Percentiles rank a stretch among this genome's conserved stretches.
These are phyloP conservation scores for Sinapis alba DNA, from an alignment of 441 rosid species.

Conservation along the genomic window DNA sequence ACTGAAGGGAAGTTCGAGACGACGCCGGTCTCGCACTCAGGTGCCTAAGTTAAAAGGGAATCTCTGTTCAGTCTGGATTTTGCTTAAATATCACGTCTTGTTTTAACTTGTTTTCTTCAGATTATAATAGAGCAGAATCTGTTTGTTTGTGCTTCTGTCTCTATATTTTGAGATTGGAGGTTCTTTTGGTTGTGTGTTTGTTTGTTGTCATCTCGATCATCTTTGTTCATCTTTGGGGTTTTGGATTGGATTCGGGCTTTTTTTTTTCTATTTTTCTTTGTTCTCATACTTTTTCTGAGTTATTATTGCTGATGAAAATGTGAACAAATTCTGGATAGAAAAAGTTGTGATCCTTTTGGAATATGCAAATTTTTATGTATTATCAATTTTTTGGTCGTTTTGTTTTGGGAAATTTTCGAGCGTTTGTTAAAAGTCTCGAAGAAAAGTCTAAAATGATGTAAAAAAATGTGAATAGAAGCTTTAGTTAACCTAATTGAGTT, in stretches of 20 bases:
- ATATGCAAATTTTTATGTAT: not conserved
- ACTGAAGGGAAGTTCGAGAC: slow-evolving; percentile 81
- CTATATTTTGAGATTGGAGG: slow-evolving; percentile 25
- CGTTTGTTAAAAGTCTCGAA: not conserved
- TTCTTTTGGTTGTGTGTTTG: slow-evolving; percentile 13
- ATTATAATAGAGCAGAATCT: slow-evolving; percentile 23
- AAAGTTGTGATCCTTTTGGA: slow-evolving; percentile 21
- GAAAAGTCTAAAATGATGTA: not conserved
- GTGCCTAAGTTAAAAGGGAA: slow-evolving; percentile 49
- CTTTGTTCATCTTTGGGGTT: slow-evolving; percentile 10
- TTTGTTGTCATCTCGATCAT: slow-evolving; percentile 2
- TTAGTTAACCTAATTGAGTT: slow-evolving; percentile 5
- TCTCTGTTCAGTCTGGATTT: slow-evolving; percentile 1
- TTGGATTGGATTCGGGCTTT: slow-evolving; percentile 9
- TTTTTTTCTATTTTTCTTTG: not conserved
- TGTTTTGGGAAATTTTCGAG: slow-evolving; percentile 8
- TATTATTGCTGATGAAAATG: slow-evolving; percentile 8
- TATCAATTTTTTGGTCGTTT: not conserved
- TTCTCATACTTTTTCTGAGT: not conserved
- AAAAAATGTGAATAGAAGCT: slow-evolving; percentile 2
- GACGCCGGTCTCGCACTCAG: slow-evolving; percentile 90
- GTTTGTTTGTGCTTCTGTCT: slow-evolving; percentile 28
- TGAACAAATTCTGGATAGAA: slow-evolving; percentile 17
- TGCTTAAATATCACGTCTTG: slow-evolving; percentile 17
- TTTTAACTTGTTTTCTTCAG: slow-evolving; percentile 34